Evolutionary conservation across 1,284 basidiomycete genomes (phyloP).

Genomic region (Sanghuangporus weigelae): DNA sequence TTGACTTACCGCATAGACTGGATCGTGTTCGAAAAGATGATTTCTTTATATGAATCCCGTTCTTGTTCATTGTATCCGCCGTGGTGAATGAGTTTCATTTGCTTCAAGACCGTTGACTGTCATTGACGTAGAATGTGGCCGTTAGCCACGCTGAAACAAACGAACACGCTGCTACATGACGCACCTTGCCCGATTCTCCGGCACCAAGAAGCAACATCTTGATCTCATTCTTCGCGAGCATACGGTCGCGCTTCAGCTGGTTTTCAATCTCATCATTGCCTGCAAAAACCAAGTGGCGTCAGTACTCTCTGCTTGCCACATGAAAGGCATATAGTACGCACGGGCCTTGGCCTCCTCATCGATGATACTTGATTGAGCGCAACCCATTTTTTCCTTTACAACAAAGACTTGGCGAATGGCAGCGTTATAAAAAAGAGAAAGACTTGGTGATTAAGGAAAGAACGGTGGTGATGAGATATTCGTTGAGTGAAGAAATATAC

Average conservation of each 20-base stretch:
- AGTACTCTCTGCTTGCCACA: constrained; percentile 3
- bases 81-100: constrained; percentile 95
- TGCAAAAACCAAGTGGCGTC: constrained; percentile 26
- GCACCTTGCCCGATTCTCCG: constrained; percentile 87
- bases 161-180: constrained; percentile 19
- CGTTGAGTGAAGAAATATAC: neutral
- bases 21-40: constrained; percentile 94
- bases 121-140: neutral
- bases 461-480: constrained; percentile 14
- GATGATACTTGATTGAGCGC: constrained; percentile 62
- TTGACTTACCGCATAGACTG: constrained; percentile 83
- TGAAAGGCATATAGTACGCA: constrained; percentile 37
- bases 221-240: constrained; percentile 92
- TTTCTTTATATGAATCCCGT: constrained; percentile 94
- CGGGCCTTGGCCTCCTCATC: constrained; percentile 80
- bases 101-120: constrained; percentile 89
- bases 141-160: neutral
- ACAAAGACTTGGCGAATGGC: constrained; percentile 6
- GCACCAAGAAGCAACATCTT: constrained; percentile 91
- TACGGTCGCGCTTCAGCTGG: constrained; percentile 89
- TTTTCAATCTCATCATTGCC: constrained; percentile 95
- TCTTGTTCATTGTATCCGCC: constrained; percentile 90
- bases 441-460: constrained; percentile 18
- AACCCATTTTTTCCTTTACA: constrained; percentile 51
- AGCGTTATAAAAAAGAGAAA: constrained; percentile 20